Evolutionary conservation across 805 yeast species (phyloP), one percentile per base, ranked within the genome.

Genomic region (Hanseniaspora mollemarum): DNA sequence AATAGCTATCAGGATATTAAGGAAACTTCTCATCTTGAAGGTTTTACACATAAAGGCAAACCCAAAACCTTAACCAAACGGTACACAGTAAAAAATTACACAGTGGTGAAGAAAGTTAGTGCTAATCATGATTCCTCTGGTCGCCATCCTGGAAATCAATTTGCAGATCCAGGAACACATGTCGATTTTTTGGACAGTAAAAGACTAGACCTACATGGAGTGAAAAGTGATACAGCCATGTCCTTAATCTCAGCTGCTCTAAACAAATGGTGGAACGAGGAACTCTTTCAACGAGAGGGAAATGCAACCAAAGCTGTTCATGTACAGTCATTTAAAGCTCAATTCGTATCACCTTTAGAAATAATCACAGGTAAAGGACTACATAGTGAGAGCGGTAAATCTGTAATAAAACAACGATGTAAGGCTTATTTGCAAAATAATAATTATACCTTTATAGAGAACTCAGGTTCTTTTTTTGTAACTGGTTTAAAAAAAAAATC

Each of bases 291-390:
- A 21, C 59, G 88, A 48, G 72, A 67, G 49, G 56, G 64, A 1
- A 49, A 59, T 21, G 48, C 48, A 1, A n/a, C 22, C 16, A 39
- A 32, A 7, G 15, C n/a, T 9, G 41, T 39, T 8, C 42, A 36
- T 8, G 19, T 24, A 10, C 39, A 26, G 29, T 77, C 77, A 0
- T 67, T 63, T 4, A 46, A 38, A 32, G 58, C 62, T 4, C 54
- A 60, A 2, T 63, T 60, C 48, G 69, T 75, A 1, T 67, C 62
- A 0, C 74, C 76, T 0, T 57, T 81, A 7, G 60, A 54, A 1
- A 64, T 83, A 0, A 64, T 82, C 12, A 81, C 90, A 0, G 90
- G 92, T 0, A 64, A 85, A 55, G 92, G 92, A 0, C 58, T 79
- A 5, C 92, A 83, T 61, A 79, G 85, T 42, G 67, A 60, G 1